phyloP scores from a whole-genome alignment of 805 yeast species.

The Sugiyamaella qingdaonensis region DNA sequence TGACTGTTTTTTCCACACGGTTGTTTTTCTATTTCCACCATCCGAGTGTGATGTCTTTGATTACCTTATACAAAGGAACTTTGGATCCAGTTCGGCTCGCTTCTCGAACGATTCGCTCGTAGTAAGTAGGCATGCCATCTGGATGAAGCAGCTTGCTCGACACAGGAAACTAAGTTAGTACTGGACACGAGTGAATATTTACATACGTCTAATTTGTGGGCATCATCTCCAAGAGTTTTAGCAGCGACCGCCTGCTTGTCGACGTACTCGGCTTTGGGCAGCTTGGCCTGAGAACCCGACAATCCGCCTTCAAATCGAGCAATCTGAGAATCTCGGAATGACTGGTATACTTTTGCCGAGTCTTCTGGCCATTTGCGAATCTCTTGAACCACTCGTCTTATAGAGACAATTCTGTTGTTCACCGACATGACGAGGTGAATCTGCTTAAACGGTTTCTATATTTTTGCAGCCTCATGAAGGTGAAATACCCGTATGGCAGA shows the following conservation, averaged over 20 bases:
- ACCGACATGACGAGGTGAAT: slow-evolving; percentile 11
- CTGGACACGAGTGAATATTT: background rate
- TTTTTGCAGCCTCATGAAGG: background rate
- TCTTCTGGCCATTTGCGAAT: slow-evolving; percentile 37
- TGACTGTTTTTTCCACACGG: too few relatives aligned
- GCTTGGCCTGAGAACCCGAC: slow-evolving; percentile 17
- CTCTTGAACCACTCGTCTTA: slow-evolving; percentile 22
- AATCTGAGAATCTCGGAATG: slow-evolving; percentile 45
- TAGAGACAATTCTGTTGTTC: slow-evolving; percentile 18
- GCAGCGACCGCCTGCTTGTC: slow-evolving; percentile 26
- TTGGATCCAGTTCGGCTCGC: slow-evolving; percentile 69
- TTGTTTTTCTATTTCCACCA: slow-evolving; percentile 22
- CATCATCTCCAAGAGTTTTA: slow-evolving; percentile 18
- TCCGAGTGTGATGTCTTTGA: slow-evolving; percentile 74
- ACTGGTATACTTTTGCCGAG: slow-evolving; percentile 43
- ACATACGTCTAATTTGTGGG: slow-evolving; percentile 17
- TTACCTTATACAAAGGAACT: slow-evolving; percentile 53
- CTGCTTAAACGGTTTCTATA: background rate
- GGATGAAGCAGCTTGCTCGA: slow-evolving; percentile 63
- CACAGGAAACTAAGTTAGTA: slow-evolving; percentile 23
- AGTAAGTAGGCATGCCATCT: slow-evolving; percentile 81
- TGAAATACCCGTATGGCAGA: too few relatives aligned
- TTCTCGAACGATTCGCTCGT: slow-evolving; percentile 64
- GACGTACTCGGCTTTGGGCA: slow-evolving; percentile 26
- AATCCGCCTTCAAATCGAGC: slow-evolving; percentile 35